These are phyloP conservation scores for Nemania diffusa DNA, from an alignment of 2,329 filamentous ascomycete genomes.

Conservation along the genomic window DNA sequence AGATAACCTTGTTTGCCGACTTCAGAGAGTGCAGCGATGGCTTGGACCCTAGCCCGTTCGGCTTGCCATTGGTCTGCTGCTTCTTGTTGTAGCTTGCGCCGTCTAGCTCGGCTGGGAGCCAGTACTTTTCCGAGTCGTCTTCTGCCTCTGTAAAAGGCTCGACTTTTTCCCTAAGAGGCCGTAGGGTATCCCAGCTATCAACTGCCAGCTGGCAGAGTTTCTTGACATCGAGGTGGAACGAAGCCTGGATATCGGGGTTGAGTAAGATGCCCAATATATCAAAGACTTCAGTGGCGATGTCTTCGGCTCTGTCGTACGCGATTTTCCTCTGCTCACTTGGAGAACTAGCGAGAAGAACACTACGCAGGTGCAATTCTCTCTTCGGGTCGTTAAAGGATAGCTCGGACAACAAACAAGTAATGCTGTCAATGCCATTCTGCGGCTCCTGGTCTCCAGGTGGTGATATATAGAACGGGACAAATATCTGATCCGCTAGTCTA, in stretches of 20 bases:
- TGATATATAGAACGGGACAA: slow-evolving; percentile 25
- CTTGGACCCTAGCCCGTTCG: slow-evolving; percentile 27
- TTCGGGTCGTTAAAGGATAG: slow-evolving; percentile 20
- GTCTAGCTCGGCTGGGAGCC: slow-evolving; percentile 33
- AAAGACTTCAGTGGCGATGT: slow-evolving; percentile 14
- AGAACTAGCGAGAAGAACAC: slow-evolving; percentile 16
- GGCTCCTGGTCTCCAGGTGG: slow-evolving; percentile 1
- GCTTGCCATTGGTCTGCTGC: slow-evolving; percentile 9
- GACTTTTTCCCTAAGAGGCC: slow-evolving; percentile 28
- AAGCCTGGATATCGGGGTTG: not conserved
- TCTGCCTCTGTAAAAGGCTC: slow-evolving; percentile 27
- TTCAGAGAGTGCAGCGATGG: slow-evolving; percentile 22
- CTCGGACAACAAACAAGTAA: slow-evolving; percentile 23
- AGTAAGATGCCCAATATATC: slow-evolving; percentile 2
- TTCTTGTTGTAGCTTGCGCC: slow-evolving; percentile 1
- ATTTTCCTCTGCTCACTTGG: slow-evolving; percentile 21
- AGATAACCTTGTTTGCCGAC: slow-evolving; percentile 18
- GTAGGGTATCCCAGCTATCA: slow-evolving; percentile 22
- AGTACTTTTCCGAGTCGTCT: slow-evolving; percentile 25
- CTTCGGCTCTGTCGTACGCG: slow-evolving; percentile 6
- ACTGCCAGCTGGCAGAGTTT: slow-evolving; percentile 19
- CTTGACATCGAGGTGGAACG: slow-evolving; percentile 5
- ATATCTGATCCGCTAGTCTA: slow-evolving; percentile 19
- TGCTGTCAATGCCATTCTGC: slow-evolving; percentile 13
- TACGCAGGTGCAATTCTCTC: slow-evolving; percentile 32